phyloP scores from a whole-genome alignment of 345 rosid genomes.

The Ailanthus altissimus region DNA sequence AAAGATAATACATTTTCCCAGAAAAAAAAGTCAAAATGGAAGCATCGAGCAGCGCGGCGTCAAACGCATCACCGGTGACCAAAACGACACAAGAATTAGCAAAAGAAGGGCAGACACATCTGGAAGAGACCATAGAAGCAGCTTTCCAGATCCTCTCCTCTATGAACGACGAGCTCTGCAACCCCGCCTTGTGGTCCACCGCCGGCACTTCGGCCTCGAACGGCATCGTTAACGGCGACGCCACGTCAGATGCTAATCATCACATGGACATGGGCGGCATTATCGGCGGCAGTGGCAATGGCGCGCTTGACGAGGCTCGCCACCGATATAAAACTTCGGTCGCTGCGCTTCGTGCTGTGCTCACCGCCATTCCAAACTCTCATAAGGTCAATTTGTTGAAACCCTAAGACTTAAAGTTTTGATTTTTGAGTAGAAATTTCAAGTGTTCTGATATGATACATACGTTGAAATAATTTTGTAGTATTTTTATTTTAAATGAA shows the following conservation, averaged over 20 bases:
- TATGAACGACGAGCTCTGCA: conserved; percentile 97
- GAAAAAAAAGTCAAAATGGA: neutral
- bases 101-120: conserved; percentile 79
- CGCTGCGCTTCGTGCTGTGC: conserved; percentile 85
- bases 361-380: conserved; percentile 74
- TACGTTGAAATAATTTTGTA: neutral
- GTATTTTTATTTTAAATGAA: neutral
- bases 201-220: conserved; percentile 29
- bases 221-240: conserved; percentile 44
- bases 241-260: conserved; percentile 45
- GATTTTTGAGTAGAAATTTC: neutral
- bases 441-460: neutral
- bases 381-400: conserved; percentile 49
- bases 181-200: conserved; percentile 79
- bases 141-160: conserved; percentile 82
- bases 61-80: conserved; percentile 24
- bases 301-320: conserved; percentile 85
- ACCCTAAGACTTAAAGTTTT: conserved; percentile 4
- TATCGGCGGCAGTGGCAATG: conserved; percentile 55
- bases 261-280: conserved; percentile 48
- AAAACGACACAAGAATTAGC: conserved; percentile 86
- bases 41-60: conserved; percentile 9
- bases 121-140: conserved; percentile 84
- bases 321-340: conserved; percentile 77
- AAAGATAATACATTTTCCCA: neutral